Base-by-base conservation (phyloP, 805 yeast genomes). In the Sugiyamaella americana region DNA sequence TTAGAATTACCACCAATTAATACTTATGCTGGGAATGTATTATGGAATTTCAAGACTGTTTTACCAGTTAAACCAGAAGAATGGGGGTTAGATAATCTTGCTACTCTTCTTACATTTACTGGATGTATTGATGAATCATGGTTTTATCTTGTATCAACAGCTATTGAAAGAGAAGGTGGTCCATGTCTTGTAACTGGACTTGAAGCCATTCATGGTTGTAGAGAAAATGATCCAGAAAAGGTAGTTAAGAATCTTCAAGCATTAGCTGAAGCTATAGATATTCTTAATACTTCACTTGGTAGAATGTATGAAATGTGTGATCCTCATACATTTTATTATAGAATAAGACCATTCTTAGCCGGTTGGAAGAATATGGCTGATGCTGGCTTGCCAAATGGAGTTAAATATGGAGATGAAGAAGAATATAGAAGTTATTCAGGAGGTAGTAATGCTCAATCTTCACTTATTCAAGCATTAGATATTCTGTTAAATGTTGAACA, bases 321-420 rank as follows among this genome's bases (percentile, higher is more conserved):
- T 60, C 97, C 98, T 2, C 94, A 87, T 61, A 81, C 84, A 3
- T 89, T 91, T 62, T 89, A 86, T 65, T 85, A 76, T 69, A 76
- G 91, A 50, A 75, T 89, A 40, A 74, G 98, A 59, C 97, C 97
- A 0, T 89, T 76, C 57, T 69, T 91, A 53, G 96, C 96, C 0
- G 98, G 97, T 1, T 91, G 96, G 94, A 81, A 80, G 60, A 86
- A 86, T 59, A 89, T 91, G 96, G 78, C 76, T 21, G 87, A 79
- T 47, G 88, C 82, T 1, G 97, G 97, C 0, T 71, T 89, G 48
- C 80, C 80, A 11, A 65, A 80, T 49, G 98, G 97, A 1, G 82
- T 89, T 1, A 68, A 72, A 41, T 89, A 89, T 60, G 95, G 94
- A 21, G 70, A 75, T 45, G 87, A 81, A 58, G 59, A 63, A 1